Conservation (phyloP, 129 eudicot genomes). For the Apium graveolens region DNA sequence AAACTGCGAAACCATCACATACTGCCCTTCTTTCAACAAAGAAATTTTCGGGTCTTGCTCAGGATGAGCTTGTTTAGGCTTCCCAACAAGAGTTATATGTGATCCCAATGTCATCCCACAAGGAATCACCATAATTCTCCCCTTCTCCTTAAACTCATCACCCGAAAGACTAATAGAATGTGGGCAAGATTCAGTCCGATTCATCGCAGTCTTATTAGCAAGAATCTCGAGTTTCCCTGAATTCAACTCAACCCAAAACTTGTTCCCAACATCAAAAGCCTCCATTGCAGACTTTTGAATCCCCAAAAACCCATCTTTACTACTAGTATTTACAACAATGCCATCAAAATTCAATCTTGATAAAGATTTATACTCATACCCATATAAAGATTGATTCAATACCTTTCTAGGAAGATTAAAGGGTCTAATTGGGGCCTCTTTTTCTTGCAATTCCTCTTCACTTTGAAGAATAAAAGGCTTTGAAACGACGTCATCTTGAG, state of each 20-base stretch:
- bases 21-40: constrained; percentile 66
- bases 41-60: constrained; percentile 78
- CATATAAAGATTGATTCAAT: constrained; percentile 21
- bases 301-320: constrained; percentile 52
- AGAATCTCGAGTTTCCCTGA: constrained; percentile 29
- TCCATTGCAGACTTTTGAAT: constrained; percentile 59
- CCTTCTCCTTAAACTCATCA: constrained; percentile 32
- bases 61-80: constrained; percentile 58
- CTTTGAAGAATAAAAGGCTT: constrained; percentile 37
- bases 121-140: constrained; percentile 60
- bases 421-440: constrained; percentile 73
- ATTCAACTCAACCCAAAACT: constrained; percentile 56
- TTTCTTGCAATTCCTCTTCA: constrained; percentile 64
- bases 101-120: constrained; percentile 94
- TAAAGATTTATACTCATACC: constrained; percentile 33
- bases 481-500: constrained; percentile 35
- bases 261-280: constrained; percentile 59
- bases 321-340: constrained; percentile 35
- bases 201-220: constrained; percentile 12
- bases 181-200: constrained; percentile 54
- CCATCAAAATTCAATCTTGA: constrained; percentile 56
- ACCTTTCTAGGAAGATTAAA: constrained; percentile 29
- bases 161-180: constrained; percentile 56
- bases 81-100: constrained; percentile 61
- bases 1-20: constrained; percentile 78